Evolutionary conservation across 2,329 filamentous ascomycete genomes (phyloP).

Genomic region (Cytospora chrysosperma): DNA sequence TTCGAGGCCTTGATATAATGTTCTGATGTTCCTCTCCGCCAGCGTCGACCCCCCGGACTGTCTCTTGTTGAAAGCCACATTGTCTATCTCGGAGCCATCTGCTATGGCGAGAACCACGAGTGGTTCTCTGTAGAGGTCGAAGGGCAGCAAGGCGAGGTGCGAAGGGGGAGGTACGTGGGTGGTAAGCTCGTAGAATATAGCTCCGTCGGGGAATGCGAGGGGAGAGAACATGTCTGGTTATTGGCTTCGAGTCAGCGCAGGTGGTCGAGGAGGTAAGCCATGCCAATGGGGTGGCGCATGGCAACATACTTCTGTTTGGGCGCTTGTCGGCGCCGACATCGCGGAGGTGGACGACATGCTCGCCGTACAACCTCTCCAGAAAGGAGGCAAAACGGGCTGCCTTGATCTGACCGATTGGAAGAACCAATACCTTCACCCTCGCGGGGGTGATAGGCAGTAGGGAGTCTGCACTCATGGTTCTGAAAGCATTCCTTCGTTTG

Average conservation of each 20-base stretch:
- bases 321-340: conserved; percentile 84
- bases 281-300: conserved; percentile 13
- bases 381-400: conserved; percentile 77
- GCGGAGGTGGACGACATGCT: conserved; percentile 79
- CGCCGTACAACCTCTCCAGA: conserved; percentile 71
- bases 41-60: conserved; percentile 53
- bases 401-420: conserved; percentile 85
- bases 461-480: conserved; percentile 77
- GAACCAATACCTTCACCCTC: conserved; percentile 80
- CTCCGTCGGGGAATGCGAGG: conserved; percentile 79
- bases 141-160: conserved; percentile 77
- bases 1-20: conserved; percentile 66
- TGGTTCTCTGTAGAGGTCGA: conserved; percentile 86
- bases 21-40: conserved; percentile 56
- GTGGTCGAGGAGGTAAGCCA: conserved; percentile 8
- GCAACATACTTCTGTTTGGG: conserved; percentile 74
- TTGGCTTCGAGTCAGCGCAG: conserved; percentile 23
- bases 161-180: conserved; percentile 77
- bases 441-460: conserved; percentile 89
- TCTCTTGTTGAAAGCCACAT: conserved; percentile 52
- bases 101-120: conserved; percentile 81
- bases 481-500: conserved; percentile 23
- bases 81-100: conserved; percentile 70
- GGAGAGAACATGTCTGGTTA: conserved; percentile 86
- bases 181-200: conserved; percentile 84